Evolutionary conservation across 2,329 filamentous ascomycete species (phyloP), one percentile per base, ranked within the genome.

Genomic region (Neobulgaria alba): DNA sequence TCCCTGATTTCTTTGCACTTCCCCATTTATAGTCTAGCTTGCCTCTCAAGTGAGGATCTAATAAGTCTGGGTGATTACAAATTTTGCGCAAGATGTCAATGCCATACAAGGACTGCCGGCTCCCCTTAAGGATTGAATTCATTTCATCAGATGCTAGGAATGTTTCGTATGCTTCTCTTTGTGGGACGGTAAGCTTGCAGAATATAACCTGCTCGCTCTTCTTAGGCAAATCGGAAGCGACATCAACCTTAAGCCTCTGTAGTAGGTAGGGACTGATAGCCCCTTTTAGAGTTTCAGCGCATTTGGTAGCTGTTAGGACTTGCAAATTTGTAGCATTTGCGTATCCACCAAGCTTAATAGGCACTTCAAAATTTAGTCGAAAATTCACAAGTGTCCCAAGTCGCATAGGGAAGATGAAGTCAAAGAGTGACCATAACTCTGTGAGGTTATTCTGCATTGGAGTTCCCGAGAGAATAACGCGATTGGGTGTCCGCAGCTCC

Each of bases 171-270:
- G 82, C 81, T 21, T 82, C 72, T 36, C 85, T 75, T 59, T 98
- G 92, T 10, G 80, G 66, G 39, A 74, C 73, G 0, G 89, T 94
- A 46, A 98, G 68, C 59, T 93, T 94, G 66, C 92, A 96, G 61
- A 98, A 96, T 3, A 98, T 69, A 0, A 98, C 92, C 52, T 94
- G 86, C 59, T 98, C 92, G 37, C 81, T 94, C 70, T 98, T 98
- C 62, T 94, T 86, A 0, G 92, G 92, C 10, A 98, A 67, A 60
- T 96, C 90, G 5, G 89, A 78, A 3, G 92, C 90, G 10, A 98
- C 92, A 60, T 98, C 92, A 2, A 84, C 77, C 63, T 98, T 98
- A 59, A 94, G 78, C 7, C 92, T 79, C 57, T 96, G 90, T 3
- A 98, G 71, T 4, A 98, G 71, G 57, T 95, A 98, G 2, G 90